Conservation (phyloP, 768 basidiomycete genomes). For the Tephrocybe sp. region DNA sequence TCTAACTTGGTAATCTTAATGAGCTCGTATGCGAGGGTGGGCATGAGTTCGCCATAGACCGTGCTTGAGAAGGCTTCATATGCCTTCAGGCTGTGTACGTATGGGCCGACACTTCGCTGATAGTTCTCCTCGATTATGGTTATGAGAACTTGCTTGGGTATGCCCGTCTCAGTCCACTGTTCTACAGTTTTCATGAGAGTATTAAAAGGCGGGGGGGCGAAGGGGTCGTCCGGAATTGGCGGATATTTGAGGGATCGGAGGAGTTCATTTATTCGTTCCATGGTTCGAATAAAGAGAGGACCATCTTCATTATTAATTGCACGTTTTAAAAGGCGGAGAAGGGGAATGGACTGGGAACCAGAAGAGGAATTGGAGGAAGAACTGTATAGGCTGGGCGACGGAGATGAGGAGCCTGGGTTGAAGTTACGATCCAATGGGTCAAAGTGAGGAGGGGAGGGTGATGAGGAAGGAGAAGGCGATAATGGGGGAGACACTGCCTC, state of each 20-base stretch:
- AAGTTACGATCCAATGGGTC: conserved; percentile 27
- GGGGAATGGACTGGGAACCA: conserved; percentile 24
- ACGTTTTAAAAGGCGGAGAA: conserved; percentile 61
- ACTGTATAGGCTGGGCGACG: conserved; percentile 28
- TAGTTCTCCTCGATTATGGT: conserved; percentile 90
- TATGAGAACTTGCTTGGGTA: conserved; percentile 66
- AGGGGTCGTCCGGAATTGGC: conserved; percentile 46
- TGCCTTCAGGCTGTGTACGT: conserved; percentile 73
- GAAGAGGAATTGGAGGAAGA: conserved; percentile 28
- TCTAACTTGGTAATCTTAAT: conserved; percentile 52
- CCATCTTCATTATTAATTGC: conserved; percentile 71
- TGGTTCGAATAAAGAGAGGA: conserved; percentile 62
- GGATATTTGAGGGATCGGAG: conserved; percentile 69
- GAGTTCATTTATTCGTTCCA: conserved; percentile 59
- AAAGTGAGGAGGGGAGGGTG: conserved; percentile 37
- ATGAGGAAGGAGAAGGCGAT: conserved; percentile 36
- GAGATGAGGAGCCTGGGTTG: conserved; percentile 24
- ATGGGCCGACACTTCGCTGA: conserved; percentile 89
- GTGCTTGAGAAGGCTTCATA: conserved; percentile 84
- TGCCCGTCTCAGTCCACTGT: conserved; percentile 47
- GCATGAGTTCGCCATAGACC: conserved; percentile 90
- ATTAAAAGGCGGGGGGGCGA: conserved; percentile 43
- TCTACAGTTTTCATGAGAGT: conserved; percentile 43
- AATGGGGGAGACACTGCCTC: conserved; percentile 35
- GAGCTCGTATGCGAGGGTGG: conserved; percentile 74